Evolutionary conservation across 2,329 filamentous ascomycete species (phyloP).

Genomic region (Hypoxylon sp.): DNA sequence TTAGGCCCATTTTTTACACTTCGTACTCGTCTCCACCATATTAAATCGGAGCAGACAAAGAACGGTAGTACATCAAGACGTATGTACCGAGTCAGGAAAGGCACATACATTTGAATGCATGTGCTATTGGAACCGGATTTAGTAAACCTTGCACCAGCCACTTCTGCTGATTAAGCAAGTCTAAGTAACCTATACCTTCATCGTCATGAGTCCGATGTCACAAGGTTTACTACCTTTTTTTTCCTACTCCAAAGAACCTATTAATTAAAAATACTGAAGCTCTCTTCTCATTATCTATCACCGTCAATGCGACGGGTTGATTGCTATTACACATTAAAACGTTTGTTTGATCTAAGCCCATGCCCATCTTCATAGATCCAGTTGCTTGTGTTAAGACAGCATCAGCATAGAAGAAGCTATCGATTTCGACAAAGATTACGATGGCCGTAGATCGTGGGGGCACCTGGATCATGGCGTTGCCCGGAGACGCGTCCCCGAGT

Average conservation of each 20-base stretch:
- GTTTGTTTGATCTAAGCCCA: neutral
- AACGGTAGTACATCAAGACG: too few species aligned
- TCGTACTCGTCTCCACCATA: neutral
- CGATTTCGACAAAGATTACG: neutral
- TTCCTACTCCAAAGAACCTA: neutral
- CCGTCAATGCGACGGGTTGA: neutral
- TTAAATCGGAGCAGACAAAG: too few species aligned
- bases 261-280: neutral
- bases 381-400: neutral
- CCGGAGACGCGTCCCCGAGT: neutral
- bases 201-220: neutral
- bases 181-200: neutral
- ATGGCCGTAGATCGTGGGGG: neutral
- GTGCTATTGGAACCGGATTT: neutral
- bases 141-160: constrained; percentile 14
- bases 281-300: neutral
- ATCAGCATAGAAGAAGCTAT: neutral
- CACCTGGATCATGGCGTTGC: constrained; percentile 3
- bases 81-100: too few species aligned
- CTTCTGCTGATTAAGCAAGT: constrained; percentile 16
- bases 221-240: neutral
- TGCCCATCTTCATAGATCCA: neutral
- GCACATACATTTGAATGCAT: too few species aligned
- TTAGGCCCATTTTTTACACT: neutral
- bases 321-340: neutral